Base-by-base conservation (phyloP, 2,329 filamentous ascomycete species). In the Cladosporium phlei region DNA sequence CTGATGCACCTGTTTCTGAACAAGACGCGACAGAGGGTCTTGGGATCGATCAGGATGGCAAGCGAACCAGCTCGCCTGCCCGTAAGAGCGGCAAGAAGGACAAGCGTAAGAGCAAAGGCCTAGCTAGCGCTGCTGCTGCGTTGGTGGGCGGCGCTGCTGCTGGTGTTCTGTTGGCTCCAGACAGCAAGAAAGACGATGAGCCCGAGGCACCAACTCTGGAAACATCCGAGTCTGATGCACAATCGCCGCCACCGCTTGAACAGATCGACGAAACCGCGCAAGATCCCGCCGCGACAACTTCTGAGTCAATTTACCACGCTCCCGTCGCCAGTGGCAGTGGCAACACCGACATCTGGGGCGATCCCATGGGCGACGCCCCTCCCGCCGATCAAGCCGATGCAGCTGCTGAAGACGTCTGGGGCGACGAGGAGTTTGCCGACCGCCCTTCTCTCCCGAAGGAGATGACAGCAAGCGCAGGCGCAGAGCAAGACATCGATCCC, bases 51-150 rank as follows among this genome's bases (percentile, higher is more conserved):
- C 32, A 45, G 16, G 32, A 20, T 10, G 32, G 37, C 11, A 17
- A 19, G 16, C 12, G 9, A 16, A 12, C 20, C 19, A 28, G 33
- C 14, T 11, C 12, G 4, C 9, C 33, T n/a, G 33, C 40, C 2
- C 17, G 32, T 6, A 62, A 65, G 51, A 49, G 39, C 12, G n/a
- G n/a, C n/a, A 63, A 62, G 52, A 65, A 66, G 51, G 55, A 54
- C 16, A 66, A 63, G 48, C 21, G 35, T 20, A 47, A 47, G 44
- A 30, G 16, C 12, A 34, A 34, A n/a, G 30, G 17, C 14, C 29
- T 39, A 7, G 38, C 51, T 11, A n/a, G 24, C 7, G 59, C 59
- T 14, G 56, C 58, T 11, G 58, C 55, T 29, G 60, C 60, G 10
- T 49, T 59, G 47, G 29, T 60, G 35, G 59, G 58, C 19, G 54